Percentiles rank a stretch among this genome's conserved stretches.
phyloP scores from a whole-genome alignment of 257 asterid genomes.

The Oldenlandia corymbosa region DNA sequence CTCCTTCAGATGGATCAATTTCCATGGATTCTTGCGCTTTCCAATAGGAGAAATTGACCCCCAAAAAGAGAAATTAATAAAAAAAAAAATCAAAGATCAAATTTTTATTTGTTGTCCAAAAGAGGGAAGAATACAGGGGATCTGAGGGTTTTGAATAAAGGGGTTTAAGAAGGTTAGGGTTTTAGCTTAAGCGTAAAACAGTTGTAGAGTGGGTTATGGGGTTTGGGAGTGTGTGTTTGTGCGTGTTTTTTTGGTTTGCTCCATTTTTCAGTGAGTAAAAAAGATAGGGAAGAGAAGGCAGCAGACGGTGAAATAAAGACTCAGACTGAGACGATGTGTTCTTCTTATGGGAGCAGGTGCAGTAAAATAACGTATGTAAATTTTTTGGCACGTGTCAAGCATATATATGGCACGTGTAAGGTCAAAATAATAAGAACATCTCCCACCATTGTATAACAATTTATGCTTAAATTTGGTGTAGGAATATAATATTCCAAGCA shows the following conservation, averaged over 20 bases:
- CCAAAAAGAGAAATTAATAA: too few relatives aligned
- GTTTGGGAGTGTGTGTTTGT: neutral
- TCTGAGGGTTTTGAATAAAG: neutral
- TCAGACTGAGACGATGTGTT: too few relatives aligned
- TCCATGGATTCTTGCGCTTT: slow-evolving; percentile 35
- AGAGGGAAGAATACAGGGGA: neutral
- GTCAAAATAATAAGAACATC: too few relatives aligned
- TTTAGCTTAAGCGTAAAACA: neutral
- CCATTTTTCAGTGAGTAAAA: neutral
- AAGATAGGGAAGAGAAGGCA: neutral
- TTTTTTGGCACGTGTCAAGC: too few relatives aligned
- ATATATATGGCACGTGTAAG: too few relatives aligned
- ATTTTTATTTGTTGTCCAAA: neutral
- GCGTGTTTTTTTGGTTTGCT: neutral
- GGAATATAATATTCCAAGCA: too few relatives aligned
- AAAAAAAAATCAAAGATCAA: too few relatives aligned
- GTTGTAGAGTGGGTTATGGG: neutral
- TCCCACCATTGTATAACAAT: too few relatives aligned
- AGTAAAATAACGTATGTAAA: too few relatives aligned
- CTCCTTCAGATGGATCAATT: slow-evolving; percentile 52
- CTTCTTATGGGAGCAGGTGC: too few relatives aligned
- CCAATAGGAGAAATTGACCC: neutral
- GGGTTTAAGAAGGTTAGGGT: slow-evolving; percentile 13
- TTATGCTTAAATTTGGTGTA: too few relatives aligned
- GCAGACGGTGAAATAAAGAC: neutral